Evolutionary conservation across 2,329 filamentous ascomycete species (phyloP), one percentile per base, ranked within the genome.

Genomic region (Dryadomyces quercivorus): DNA sequence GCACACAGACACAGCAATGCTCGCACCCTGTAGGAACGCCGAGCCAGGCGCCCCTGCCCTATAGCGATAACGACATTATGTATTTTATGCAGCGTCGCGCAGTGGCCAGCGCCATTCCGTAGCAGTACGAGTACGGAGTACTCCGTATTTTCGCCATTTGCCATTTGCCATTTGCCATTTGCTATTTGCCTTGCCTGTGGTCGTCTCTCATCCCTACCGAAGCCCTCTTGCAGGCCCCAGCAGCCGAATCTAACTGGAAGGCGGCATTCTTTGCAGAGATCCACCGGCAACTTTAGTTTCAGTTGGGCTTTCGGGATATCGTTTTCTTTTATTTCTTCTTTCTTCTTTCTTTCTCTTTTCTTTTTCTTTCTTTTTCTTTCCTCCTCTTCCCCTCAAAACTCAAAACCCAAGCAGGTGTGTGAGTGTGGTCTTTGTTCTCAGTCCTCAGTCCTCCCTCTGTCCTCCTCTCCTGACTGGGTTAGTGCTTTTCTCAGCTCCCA

Each of bases 401-500:
- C 5, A 3, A 31, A 31, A 31, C 26, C 26, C 26, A 31, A 31
- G 26, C 26, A 31, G 8, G 26, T n/a, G n/a, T n/a, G 26, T 31
- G 4, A 31, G 26, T n/a, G n/a, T n/a, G n/a, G n/a, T 31, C 26
- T 31, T 31, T 31, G 8, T 31, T 31, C 10, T 42, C 38, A n/a
- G n/a, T n/a, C 10, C 16, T 42, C 38, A 15, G 5, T 18, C 16
- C n/a, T 9, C 18, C 16, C 42, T n/a, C 10, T 44, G n/a, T 18
- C 42, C 42, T 16, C 18, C n/a, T 44, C 42, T 20, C 16, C 42
- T 16, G 12, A n/a, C n/a, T 44, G 50, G 50, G 10, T 20, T 51
- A 51, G 50, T 51, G 50, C 16, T 40, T 43, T 40, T 13, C 26
- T 22, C 49, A 51, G 50, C 50, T 51, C 50, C 31, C 43, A 51